Evolutionary conservation across 108 stramenopile genomes (phyloP), one percentile per base, ranked within the genome.

Genomic region (Craspedostauros australis): DNA sequence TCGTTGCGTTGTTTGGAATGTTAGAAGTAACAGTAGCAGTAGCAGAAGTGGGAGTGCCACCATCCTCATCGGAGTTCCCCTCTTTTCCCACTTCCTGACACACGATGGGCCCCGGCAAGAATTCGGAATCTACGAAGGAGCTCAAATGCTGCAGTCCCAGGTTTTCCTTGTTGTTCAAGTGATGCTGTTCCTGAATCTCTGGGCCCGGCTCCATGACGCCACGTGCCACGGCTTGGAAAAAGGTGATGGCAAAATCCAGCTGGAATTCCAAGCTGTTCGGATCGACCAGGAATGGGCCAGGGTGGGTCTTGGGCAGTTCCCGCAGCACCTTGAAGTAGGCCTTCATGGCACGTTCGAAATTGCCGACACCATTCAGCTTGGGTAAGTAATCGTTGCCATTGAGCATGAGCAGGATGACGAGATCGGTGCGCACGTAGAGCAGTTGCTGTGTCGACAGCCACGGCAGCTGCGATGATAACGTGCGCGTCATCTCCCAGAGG

Each of bases 341-440:
- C 1, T 60, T 42, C n/a, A n/a, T n/a, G n/a, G n/a, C n/a, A n/a
- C n/a, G n/a, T n/a, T n/a, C n/a, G 5, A 39, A 37, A 1, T 2
- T 37, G 3, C 53, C 39, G 8, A 39, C 39, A 12, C 39, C 53
- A 9, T 41, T 39, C 32, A 90, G 26, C 39, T 80, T 82, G 19
- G 89, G 88, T 5, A 95, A 60, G 49, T 93, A 95, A 50, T 95
- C 94, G 46, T 95, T 95, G 4, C 94, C 94, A 70, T 86, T 88
- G 42, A 95, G 33, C 32, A 93, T 82, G 20, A 93, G 45, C 6
- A 93, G 56, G 2, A 93, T 41, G 4, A 86, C 79, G 22, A 86
- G 33, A 57, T 95, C 94, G 6, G 70, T 73, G 31, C 91, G 70
- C 20, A 82, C 65, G 46, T 67, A 57, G 44, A 78, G 20, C 2